Conservation (phyloP, 2,329 filamentous ascomycete species). For the Cadophora sp. region DNA sequence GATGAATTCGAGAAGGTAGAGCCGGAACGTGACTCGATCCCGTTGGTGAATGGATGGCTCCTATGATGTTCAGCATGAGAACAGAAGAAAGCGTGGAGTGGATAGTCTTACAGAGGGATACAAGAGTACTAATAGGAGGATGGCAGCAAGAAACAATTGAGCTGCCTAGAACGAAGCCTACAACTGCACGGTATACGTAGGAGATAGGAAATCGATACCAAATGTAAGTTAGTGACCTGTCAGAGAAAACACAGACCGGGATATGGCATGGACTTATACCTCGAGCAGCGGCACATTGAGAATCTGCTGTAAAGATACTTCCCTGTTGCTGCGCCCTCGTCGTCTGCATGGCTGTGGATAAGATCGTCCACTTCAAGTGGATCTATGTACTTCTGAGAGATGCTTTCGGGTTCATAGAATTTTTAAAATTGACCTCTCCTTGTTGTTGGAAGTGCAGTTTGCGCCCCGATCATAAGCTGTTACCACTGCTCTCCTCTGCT, state of each 20-base stretch:
- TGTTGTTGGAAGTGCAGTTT: background rate
- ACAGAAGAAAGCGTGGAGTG: background rate
- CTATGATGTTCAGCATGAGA: no score
- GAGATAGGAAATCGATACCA: background rate
- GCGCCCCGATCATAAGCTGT: background rate
- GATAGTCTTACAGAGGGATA: background rate
- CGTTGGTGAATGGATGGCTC: no score
- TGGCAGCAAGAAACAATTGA: background rate
- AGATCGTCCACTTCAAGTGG: background rate
- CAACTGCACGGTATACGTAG: background rate
- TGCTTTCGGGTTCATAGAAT: background rate
- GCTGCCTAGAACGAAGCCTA: background rate
- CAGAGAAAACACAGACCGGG: background rate
- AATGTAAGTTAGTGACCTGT: background rate
- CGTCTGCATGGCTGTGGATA: background rate
- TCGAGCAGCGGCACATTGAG: background rate
- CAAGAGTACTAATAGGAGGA: background rate
- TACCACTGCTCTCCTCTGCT: background rate
- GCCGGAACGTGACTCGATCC: no score
- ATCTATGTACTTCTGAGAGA: background rate
- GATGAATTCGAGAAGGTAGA: no score
- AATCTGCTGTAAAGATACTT: background rate
- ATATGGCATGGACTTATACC: background rate
- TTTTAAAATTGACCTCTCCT: background rate
- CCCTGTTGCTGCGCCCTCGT: background rate